A percentile compares a stretch with the other conserved stretches of the same genome.
Conservation (phyloP, 2,329 filamentous ascomycete species). For the Botryotinia narcissicola region DNA sequence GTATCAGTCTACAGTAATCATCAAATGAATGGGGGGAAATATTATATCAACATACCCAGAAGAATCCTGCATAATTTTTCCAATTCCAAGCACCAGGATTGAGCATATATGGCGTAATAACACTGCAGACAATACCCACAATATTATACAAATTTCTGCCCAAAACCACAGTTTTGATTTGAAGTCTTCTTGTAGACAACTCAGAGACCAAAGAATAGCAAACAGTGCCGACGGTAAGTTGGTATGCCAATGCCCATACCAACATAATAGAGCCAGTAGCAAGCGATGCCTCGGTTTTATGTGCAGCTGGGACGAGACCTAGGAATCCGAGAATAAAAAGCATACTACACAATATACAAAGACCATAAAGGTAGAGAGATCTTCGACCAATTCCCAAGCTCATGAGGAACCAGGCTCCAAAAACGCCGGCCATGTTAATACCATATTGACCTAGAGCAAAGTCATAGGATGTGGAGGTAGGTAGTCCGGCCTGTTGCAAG, state of each 20-base stretch:
- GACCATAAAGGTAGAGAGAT: slow-evolving; percentile 52
- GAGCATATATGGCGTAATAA: slow-evolving; percentile 89
- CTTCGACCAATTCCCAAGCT: slow-evolving; percentile 45
- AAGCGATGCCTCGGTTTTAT: slow-evolving; percentile 29
- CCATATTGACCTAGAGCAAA: slow-evolving; percentile 52
- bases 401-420: slow-evolving; percentile 53
- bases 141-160: slow-evolving; percentile 72
- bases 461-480: slow-evolving; percentile 49
- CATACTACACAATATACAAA: slow-evolving; percentile 51
- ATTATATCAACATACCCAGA: slow-evolving; percentile 41
- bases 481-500: slow-evolving; percentile 56
- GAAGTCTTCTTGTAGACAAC: slow-evolving; percentile 75
- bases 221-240: slow-evolving; percentile 83
- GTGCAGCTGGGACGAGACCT: slow-evolving; percentile 40
- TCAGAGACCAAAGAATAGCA: slow-evolving; percentile 88
- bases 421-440: slow-evolving; percentile 53
- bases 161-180: slow-evolving; percentile 89
- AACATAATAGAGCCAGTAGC: slow-evolving; percentile 65
- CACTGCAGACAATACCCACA: slow-evolving; percentile 74
- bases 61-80: slow-evolving; percentile 80
- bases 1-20: neutral
- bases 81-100: slow-evolving; percentile 86
- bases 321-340: slow-evolving; percentile 78
- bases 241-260: slow-evolving; percentile 77
- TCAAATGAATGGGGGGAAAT: slow-evolving; percentile 38